These are phyloP conservation scores for Sphaceloma murrayae DNA, from an alignment of 2,329 filamentous ascomycete species.

Conservation along the genomic window DNA sequence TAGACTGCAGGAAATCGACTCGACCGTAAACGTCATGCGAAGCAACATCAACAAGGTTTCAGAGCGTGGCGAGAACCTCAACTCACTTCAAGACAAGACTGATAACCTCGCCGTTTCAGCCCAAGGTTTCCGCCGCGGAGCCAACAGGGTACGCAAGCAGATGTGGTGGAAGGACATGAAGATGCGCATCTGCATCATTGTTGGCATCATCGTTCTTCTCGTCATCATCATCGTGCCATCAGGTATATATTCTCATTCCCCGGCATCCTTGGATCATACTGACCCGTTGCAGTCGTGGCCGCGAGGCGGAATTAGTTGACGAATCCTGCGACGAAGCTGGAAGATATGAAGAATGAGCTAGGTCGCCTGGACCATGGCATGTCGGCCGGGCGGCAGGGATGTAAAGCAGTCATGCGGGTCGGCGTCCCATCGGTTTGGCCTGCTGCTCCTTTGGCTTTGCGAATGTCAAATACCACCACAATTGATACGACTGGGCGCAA, in stretches of 20 bases:
- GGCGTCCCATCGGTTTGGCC: constrained; percentile 2
- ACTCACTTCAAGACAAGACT: constrained; percentile 86
- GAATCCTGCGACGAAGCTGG: too few species aligned
- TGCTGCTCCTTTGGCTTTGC: constrained; percentile 6
- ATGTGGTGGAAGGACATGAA: constrained; percentile 99
- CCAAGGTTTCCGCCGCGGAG: constrained; percentile 89
- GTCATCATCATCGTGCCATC: constrained; percentile 89
- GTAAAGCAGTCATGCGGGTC: not conserved
- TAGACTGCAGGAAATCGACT: constrained; percentile 90
- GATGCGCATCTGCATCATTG: constrained; percentile 95
- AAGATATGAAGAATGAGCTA: too few species aligned
- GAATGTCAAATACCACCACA: constrained; percentile 15
- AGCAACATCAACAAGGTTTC: constrained; percentile 97
- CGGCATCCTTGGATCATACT: not conserved
- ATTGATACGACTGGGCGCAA: constrained; percentile 13
- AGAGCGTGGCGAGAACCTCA: constrained; percentile 80
- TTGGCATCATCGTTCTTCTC: constrained; percentile 82
- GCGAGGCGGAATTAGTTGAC: not conserved
- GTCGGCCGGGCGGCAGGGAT: not conserved
- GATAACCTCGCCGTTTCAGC: constrained; percentile 86
- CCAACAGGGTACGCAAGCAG: constrained; percentile 83
- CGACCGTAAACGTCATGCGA: constrained; percentile 88
- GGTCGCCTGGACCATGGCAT: not conserved
- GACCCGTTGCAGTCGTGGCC: not conserved
- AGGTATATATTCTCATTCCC: constrained; percentile 48